phyloP scores from a whole-genome alignment of 768 basidiomycete genomes.

The Leucogyrophana mollusca region DNA sequence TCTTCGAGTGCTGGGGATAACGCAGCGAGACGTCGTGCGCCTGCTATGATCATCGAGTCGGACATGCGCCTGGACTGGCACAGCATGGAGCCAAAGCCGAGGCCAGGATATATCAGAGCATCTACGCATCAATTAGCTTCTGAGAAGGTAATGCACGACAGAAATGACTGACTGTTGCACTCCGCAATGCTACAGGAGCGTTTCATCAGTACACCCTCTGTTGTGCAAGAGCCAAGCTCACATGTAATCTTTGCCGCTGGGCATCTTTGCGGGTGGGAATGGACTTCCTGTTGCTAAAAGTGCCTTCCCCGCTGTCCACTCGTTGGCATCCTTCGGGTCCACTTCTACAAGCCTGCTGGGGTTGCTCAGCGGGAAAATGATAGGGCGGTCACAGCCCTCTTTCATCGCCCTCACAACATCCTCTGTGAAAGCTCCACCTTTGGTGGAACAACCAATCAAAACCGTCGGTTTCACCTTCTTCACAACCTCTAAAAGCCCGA shows the following conservation, averaged over 20 bases:
- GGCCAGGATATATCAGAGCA: slow-evolving; percentile 81
- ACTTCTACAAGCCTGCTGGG: slow-evolving; percentile 78
- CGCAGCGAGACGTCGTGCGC: slow-evolving; percentile 68
- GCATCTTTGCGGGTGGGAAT: slow-evolving; percentile 70
- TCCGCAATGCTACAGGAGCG: slow-evolving; percentile 57
- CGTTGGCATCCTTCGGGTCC: slow-evolving; percentile 63
- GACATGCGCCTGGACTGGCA: slow-evolving; percentile 62
- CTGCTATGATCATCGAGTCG: slow-evolving; percentile 88
- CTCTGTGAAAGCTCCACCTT: slow-evolving; percentile 74
- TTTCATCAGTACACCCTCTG: slow-evolving; percentile 2
- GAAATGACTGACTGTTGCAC: slow-evolving; percentile 59
- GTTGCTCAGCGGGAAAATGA: slow-evolving; percentile 84
- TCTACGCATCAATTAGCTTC: slow-evolving; percentile 41
- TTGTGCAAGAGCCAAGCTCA: slow-evolving; percentile 30
- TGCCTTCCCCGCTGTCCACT: slow-evolving; percentile 80
- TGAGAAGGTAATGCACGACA: background rate
- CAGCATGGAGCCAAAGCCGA: slow-evolving; percentile 79
- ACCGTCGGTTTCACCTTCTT: slow-evolving; percentile 75
- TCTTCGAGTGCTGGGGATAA: slow-evolving; percentile 75
- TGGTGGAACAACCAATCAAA: slow-evolving; percentile 82
- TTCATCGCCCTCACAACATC: slow-evolving; percentile 70
- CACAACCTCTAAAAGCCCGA: slow-evolving; percentile 66
- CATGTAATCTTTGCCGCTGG: slow-evolving; percentile 65
- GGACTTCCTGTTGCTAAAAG: slow-evolving; percentile 84
- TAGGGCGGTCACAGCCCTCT: slow-evolving; percentile 66